Base-by-base conservation (phyloP, 345 rosid species). In the Citrus trifoliata region DNA sequence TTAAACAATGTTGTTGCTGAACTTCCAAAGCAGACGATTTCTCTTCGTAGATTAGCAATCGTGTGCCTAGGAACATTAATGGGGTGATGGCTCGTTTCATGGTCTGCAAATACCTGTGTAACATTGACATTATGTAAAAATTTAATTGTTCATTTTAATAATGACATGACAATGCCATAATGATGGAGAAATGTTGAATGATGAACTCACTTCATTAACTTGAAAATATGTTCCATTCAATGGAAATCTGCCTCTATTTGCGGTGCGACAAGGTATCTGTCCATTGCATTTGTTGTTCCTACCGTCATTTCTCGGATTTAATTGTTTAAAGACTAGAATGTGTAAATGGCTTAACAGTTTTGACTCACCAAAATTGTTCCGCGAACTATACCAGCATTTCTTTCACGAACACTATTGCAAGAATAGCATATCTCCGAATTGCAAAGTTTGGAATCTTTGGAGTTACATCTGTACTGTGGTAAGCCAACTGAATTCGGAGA, bases 211-310 rank as follows among this genome's bases (percentile, higher is more conserved):
- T 90, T 93, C 96, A n/a, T 91, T 93, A 5, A 85, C 81, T 79
- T 93, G 98, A 72, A 92, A 94, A 35, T 94, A 94, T 7, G 97
- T 93, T 38, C 96, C 97, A 56, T 91, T 93, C 12, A 95, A 83
- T 53, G 97, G 96, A 78, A 95, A 95, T 32, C 85, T 73, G 4
- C 81, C 86, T 70, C 85, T 80, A 79, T 79, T 81, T 14, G 93
- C 92, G 25, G 89, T 89, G 82, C 92, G 79, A 79, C 87, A 88
- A 0, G 97, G 98, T 76, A 95, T 87, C 93, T 95, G 83, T 42
- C 19, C 42, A 66, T 67, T 67, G 48, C 48, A 42, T 51, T 70
- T 48, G 21, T 18, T 65, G 24, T 65, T 70, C 30, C 24, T 37
- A 46, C 40, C 6, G 32, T 76, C 27, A 59, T 42, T 24, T 65